Base-by-base conservation (phyloP, 1,284 basidiomycete species). In the Marasmius tenuissimus region DNA sequence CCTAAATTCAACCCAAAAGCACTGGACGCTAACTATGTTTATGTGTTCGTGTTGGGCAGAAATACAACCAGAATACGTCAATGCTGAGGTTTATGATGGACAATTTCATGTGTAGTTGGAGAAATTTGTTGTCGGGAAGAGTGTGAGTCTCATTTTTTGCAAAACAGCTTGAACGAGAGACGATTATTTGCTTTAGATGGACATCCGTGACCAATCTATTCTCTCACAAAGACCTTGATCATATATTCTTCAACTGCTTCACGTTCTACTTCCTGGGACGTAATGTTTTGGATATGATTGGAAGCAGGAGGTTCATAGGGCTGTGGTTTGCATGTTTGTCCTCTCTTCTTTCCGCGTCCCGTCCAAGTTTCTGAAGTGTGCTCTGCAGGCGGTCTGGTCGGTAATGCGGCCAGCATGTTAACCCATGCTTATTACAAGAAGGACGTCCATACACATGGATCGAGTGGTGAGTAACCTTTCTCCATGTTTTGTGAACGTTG, bases 211-310 rank as follows among this genome's bases (percentile, higher is more conserved):
- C 93, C 0, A 76, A 82, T 33, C 82, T 80, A 62, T 94, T 96
- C 78, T 94, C 89, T 2, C 93, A 96, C 69, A 75, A 80, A 64
- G 78, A 80, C 27, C 62, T 81, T 10, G 67, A 71, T 0, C 95
- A 97, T 71, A 85, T 94, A 39, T 68, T 91, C 34, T 77, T 96
- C 72, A 97, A 97, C 71, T 86, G 86, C 53, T 81, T 95, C 66
- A 87, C 90, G 0, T 90, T 91, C 69, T 93, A 83, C 71, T 94
- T 93, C 75, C 85, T 95, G 78, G 91, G 89, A 1, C 88, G 85
- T 0, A 77, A 86, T 0, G 85, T 65, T 35, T 37, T 93, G 34
- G 79, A 76, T 55, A 73, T 91, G 22, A 78, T 95, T 9, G 93
- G 93, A 0, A 87, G 86, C 58, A 77, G 84, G 1, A 79, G 81